These are phyloP conservation scores for Ulota crispa DNA, from an alignment of 225 moss, liverwort and hornwort species.

Conservation along the genomic window DNA sequence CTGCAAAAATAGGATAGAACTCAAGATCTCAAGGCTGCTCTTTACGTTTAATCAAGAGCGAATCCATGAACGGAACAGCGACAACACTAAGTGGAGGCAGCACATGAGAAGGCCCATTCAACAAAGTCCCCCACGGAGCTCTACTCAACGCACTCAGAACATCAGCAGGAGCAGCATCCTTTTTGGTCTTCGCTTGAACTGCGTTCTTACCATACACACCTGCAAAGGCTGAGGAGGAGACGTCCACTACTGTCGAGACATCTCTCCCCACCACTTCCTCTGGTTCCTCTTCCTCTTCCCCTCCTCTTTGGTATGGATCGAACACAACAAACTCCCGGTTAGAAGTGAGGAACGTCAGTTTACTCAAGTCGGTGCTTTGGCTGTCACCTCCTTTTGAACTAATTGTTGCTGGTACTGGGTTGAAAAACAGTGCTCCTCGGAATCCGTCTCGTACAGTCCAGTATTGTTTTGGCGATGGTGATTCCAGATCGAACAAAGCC, in stretches of 20 bases:
- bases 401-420: constrained; percentile 13
- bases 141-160: constrained; percentile 50
- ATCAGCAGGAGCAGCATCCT: constrained; percentile 36
- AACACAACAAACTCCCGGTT: constrained; percentile 72
- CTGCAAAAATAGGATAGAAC: not conserved
- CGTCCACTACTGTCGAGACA: constrained; percentile 24
- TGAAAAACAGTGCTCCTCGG: constrained; percentile 46
- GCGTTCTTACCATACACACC: constrained; percentile 72
- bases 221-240: constrained; percentile 63
- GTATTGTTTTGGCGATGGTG: constrained; percentile 43
- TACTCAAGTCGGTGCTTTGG: constrained; percentile 34
- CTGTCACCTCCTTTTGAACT: not conserved
- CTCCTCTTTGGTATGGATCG: constrained; percentile 48
- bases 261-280: constrained; percentile 15
- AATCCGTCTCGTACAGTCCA: constrained; percentile 53
- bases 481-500: constrained; percentile 42
- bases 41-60: constrained; percentile 64
- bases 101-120: constrained; percentile 86
- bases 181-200: constrained; percentile 34
- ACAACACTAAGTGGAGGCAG: constrained; percentile 75
- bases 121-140: constrained; percentile 83
- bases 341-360: constrained; percentile 53
- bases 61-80: constrained; percentile 82
- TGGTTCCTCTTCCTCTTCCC: constrained; percentile 14
- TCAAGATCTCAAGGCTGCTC: constrained; percentile 25